Evolutionary conservation across 1,284 basidiomycete genomes (phyloP), one percentile per base, ranked within the genome.

Genomic region (Cryptococcus sp.): DNA sequence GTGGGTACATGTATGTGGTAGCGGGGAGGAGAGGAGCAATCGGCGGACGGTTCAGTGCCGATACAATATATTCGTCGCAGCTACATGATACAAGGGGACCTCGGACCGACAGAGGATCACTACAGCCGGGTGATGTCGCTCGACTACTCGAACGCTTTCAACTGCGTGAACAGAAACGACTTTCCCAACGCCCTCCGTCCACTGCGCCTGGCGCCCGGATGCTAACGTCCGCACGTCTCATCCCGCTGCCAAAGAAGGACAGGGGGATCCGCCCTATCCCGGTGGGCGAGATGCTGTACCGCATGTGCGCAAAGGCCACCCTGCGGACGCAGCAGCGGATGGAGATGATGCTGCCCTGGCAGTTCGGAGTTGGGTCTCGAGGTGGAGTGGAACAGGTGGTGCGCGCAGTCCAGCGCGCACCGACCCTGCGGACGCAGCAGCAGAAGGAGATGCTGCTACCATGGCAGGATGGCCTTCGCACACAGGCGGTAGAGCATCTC

Each of bases 351-450:
- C 36, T 50, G 0, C 60, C 64, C 1, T 35, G 42, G 20, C 66
- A 68, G 43, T 58, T 64, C 24, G 64, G 66, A 1, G 66, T 66
- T 3, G 58, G 60, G 1, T 36, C 57, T 8, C 46, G 38, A 49
- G 61, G 63, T 15, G 65, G 65, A 11, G 61, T 62, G 7, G 77
- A 55, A 72, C 65, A 58, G 54, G 65, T 56, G 63, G 67, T 35
- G 24, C 48, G 47, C 16, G 49, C 46, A 2, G 42, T 62, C 0
- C 47, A 63, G 44, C 21, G 24, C 7, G n/a, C n/a, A n/a, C n/a
- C 52, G 11, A 49, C 57, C 40, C 46, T 63, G 43, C 11, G 9
- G 2, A 9, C 12, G 5, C 42, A 21, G 44, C 51, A 44, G 38
- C 13, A 49, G 5, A 3, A 12, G 16, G 46, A 59, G 42, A 48